Evolutionary conservation across 2,329 filamentous ascomycete genomes (phyloP).

Genomic region (Verticillium tricorpus): DNA sequence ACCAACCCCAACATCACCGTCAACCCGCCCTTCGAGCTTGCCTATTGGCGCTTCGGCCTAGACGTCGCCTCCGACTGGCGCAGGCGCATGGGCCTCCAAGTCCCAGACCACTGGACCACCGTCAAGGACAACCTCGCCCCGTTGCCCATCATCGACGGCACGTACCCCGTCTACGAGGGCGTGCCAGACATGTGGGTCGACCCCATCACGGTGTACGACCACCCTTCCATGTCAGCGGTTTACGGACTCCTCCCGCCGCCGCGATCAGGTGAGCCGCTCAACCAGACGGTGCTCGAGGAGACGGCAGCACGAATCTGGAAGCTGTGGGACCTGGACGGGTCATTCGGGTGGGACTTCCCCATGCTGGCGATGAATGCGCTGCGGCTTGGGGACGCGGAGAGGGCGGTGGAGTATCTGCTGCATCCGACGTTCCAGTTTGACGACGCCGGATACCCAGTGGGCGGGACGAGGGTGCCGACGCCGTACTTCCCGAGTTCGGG

Average conservation of each 20-base stretch:
- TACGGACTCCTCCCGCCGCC: slow-evolving; percentile 37
- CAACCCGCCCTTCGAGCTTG: slow-evolving; percentile 56
- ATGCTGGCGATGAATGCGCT: slow-evolving; percentile 40
- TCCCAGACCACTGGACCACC: slow-evolving; percentile 39
- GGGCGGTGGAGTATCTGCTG: slow-evolving; percentile 38
- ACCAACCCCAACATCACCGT: slow-evolving; percentile 51
- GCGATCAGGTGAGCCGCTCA: slow-evolving; percentile 25
- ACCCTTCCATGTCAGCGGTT: slow-evolving; percentile 38
- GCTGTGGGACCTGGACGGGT: slow-evolving; percentile 32
- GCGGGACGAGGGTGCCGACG: slow-evolving; percentile 47
- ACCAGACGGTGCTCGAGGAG: slow-evolving; percentile 27
- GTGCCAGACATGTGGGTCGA: slow-evolving; percentile 36
- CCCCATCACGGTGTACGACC: slow-evolving; percentile 32
- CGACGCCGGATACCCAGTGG: slow-evolving; percentile 50
- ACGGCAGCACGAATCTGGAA: slow-evolving; percentile 33
- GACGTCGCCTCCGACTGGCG: slow-evolving; percentile 51
- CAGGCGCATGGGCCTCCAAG: slow-evolving; percentile 33
- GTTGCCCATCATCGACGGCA: slow-evolving; percentile 42
- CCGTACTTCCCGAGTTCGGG: slow-evolving; percentile 52
- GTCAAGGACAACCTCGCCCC: slow-evolving; percentile 49
- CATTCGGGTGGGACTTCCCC: slow-evolving; percentile 40
- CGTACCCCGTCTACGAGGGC: slow-evolving; percentile 51
- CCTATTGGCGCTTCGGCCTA: slow-evolving; percentile 59
- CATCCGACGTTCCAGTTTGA: slow-evolving; percentile 49
- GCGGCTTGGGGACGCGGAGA: slow-evolving; percentile 31